A percentile compares a stretch with the other conserved stretches of the same genome.
phyloP scores from a whole-genome alignment of 345 rosid species.

The Garcia nutans region DNA sequence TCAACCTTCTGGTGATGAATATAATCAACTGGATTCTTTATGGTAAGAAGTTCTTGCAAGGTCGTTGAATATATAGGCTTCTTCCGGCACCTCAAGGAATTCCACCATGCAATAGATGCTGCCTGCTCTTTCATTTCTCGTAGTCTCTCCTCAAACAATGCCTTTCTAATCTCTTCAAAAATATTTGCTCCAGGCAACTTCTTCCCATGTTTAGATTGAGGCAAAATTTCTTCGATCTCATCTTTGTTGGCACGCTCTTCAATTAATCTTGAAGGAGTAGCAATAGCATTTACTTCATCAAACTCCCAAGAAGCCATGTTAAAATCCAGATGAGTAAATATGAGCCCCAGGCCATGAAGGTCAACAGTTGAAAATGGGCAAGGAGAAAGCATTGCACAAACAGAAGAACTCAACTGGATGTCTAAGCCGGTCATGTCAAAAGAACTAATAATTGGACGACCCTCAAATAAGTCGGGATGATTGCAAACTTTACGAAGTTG shows the following conservation, averaged over 20 bases:
- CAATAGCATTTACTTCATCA: constrained; percentile 69
- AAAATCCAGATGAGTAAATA: constrained; percentile 79
- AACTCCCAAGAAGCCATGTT: constrained; percentile 88
- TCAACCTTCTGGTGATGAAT: constrained; percentile 52
- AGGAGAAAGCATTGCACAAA: constrained; percentile 62
- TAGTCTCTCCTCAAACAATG: constrained; percentile 68
- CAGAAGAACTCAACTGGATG: constrained; percentile 66
- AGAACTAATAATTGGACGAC: constrained; percentile 97
- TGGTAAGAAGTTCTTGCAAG: constrained; percentile 51
- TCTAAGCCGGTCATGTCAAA: constrained; percentile 86
- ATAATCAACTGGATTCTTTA: constrained; percentile 62
- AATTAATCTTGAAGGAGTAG: constrained; percentile 69
- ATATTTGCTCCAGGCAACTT: constrained; percentile 65
- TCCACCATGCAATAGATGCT: constrained; percentile 96
- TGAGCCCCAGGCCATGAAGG: constrained; percentile 64
- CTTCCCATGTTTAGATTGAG: constrained; percentile 28
- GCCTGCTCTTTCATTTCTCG: constrained; percentile 75
- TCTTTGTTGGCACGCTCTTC: constrained; percentile 44
- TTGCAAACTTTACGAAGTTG: constrained; percentile 99
- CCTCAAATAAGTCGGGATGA: constrained; percentile 99
- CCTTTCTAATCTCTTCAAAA: constrained; percentile 82
- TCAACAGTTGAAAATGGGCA: constrained; percentile 64
- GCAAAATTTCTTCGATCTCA: constrained; percentile 41
- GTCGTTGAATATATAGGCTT: constrained; percentile 83
- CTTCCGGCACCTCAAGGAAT: constrained; percentile 88